Percentiles rank a stretch among this genome's conserved stretches.
Conservation (phyloP, 2,329 filamentous ascomycete species). For the Trichoderma sp. region DNA sequence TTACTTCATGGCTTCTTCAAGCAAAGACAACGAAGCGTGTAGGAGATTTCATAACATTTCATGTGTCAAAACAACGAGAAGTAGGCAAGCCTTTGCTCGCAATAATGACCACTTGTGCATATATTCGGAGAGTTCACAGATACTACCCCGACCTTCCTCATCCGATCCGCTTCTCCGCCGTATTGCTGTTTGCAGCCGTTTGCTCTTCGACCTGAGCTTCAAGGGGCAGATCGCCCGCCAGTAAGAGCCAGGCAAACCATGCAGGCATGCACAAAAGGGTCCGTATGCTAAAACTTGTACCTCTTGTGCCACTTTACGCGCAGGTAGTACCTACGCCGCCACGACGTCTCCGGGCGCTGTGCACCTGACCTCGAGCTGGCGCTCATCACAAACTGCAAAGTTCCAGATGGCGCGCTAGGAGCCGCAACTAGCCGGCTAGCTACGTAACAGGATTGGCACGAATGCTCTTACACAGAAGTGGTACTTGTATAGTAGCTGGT, state of each 20-base stretch:
- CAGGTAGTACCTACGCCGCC: background rate
- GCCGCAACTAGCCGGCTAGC: slow-evolving; percentile 28
- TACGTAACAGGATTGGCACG: slow-evolving; percentile 15
- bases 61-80: background rate
- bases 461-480: background rate
- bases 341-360: slow-evolving; percentile 24
- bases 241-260: background rate
- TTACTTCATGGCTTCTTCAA: background rate
- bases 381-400: slow-evolving; percentile 1
- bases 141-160: slow-evolving; percentile 25
- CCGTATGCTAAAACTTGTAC: background rate
- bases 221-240: slow-evolving; percentile 3
- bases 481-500: background rate
- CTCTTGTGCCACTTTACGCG: background rate
- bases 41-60: background rate
- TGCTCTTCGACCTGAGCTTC: background rate
- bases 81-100: background rate
- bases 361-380: slow-evolving; percentile 25
- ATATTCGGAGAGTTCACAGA: background rate
- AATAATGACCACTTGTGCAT: background rate
- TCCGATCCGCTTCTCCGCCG: slow-evolving; percentile 26
- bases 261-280: background rate
- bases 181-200: slow-evolving; percentile 6
- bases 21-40: background rate
- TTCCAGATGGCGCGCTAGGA: background rate